These are phyloP conservation scores for Hortaea werneckii DNA, from an alignment of 2,329 filamentous ascomycete genomes.

Conservation along the genomic window DNA sequence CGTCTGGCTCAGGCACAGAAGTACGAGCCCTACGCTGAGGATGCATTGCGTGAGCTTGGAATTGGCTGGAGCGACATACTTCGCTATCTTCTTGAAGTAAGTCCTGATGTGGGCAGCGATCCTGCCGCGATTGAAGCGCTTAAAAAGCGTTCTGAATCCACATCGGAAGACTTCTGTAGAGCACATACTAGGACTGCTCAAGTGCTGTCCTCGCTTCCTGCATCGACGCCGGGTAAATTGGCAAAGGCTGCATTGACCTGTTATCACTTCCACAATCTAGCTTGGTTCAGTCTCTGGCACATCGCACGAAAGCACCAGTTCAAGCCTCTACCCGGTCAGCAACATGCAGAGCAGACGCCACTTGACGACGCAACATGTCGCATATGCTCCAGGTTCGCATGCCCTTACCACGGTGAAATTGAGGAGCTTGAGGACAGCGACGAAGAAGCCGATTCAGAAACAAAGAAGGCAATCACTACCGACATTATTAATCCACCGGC, in stretches of 20 bases:
- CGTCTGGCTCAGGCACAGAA: conserved; percentile 27
- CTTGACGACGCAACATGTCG: conserved; percentile 17
- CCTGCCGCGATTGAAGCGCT: conserved; percentile 10
- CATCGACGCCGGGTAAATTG: conserved; percentile 15
- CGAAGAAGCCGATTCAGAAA: conserved; percentile 6
- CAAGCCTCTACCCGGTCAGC: conserved; percentile 6
- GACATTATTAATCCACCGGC: conserved; percentile 24
- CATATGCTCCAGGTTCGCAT: conserved; percentile 22
- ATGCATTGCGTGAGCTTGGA: conserved; percentile 26
- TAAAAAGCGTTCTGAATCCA: conserved; percentile 15
- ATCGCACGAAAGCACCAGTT: conserved; percentile 23
- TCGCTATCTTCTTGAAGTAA: conserved; percentile 29
- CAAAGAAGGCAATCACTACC: conserved; percentile 12
- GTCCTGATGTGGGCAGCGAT: conserved; percentile 11
- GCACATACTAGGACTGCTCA: conserved; percentile 21
- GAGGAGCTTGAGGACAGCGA: conserved; percentile 17
- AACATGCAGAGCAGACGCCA: neutral
- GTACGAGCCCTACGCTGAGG: conserved; percentile 25
- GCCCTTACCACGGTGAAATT: conserved; percentile 33
- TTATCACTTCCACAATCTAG: conserved; percentile 25
- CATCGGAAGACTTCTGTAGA: conserved; percentile 26
- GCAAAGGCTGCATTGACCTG: conserved; percentile 28
- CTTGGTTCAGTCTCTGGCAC: conserved; percentile 32
- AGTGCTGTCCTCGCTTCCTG: conserved; percentile 23
- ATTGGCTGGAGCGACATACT: conserved; percentile 29